Conservation (phyloP, 495 filamentous ascomycete genomes). For the Penicillium tannophilum region DNA sequence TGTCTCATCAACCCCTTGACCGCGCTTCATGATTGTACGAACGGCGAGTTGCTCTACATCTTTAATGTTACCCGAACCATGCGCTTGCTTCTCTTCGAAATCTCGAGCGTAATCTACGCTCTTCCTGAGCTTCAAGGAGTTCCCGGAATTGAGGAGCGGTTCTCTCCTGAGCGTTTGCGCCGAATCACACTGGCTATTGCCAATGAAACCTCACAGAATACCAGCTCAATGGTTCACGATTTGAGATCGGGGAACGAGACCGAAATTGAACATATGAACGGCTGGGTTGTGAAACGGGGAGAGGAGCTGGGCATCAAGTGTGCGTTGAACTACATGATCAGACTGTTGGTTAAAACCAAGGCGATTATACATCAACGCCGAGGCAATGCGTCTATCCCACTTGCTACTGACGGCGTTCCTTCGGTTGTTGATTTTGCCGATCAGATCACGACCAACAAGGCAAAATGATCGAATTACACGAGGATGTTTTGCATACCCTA, state of each 20-base stretch:
- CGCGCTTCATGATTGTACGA: constrained; percentile 67
- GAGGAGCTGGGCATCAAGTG: constrained; percentile 67
- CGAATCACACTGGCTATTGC: constrained; percentile 58
- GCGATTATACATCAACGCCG: constrained; percentile 17
- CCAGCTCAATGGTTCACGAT: constrained; percentile 83
- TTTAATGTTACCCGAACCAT: constrained; percentile 57
- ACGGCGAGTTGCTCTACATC: constrained; percentile 70
- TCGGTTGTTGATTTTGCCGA: neutral
- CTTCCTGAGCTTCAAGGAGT: constrained; percentile 68
- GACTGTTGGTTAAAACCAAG: constrained; percentile 55
- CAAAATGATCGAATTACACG: neutral
- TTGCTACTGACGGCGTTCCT: constrained; percentile 25
- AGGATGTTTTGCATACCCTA: neutral
- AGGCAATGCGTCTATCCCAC: constrained; percentile 37
- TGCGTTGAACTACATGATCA: constrained; percentile 67
- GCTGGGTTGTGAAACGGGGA: constrained; percentile 72
- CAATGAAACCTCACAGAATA: constrained; percentile 64
- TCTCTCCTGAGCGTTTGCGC: constrained; percentile 58
- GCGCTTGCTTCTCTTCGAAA: constrained; percentile 66
- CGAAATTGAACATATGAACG: constrained; percentile 85
- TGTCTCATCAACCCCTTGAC: constrained; percentile 81
- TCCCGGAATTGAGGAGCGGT: constrained; percentile 58
- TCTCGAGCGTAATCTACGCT: constrained; percentile 60
- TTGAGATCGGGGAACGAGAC: constrained; percentile 61
- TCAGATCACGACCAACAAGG: constrained; percentile 1